These are phyloP conservation scores for Fusarium fujikuroi DNA, from an alignment of 2,329 filamentous ascomycete species.

Conservation along the genomic window DNA sequence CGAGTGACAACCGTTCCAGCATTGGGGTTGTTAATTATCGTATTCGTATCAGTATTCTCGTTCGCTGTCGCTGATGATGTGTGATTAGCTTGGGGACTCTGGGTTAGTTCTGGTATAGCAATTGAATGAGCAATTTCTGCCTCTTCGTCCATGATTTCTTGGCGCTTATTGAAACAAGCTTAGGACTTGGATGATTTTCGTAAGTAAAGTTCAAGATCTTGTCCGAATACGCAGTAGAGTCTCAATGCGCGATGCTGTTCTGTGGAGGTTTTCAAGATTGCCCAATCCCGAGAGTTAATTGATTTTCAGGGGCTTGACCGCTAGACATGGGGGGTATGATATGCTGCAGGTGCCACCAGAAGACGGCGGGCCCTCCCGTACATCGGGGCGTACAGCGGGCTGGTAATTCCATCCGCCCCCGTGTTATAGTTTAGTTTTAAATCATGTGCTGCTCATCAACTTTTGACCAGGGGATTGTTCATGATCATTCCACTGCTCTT, in stretches of 20 bases:
- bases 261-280: conserved; percentile 5
- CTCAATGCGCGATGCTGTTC: neutral
- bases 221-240: conserved; percentile 24
- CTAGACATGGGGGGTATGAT: conserved; percentile 24
- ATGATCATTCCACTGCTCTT: conserved; percentile 24
- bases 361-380: conserved; percentile 15
- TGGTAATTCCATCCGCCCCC: conserved; percentile 17
- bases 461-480: neutral
- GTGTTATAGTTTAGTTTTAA: conserved; percentile 18
- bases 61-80: neutral
- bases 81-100: neutral
- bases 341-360: conserved; percentile 24
- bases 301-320: conserved; percentile 36
- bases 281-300: conserved; percentile 10
- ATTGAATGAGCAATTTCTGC: neutral
- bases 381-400: neutral
- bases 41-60: conserved; percentile 40
- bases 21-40: conserved; percentile 9
- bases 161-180: neutral
- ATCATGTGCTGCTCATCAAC: conserved; percentile 25
- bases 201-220: neutral
- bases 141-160: conserved; percentile 8
- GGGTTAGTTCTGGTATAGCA: conserved; percentile 24
- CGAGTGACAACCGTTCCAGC: conserved; percentile 46
- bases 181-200: neutral